Base-by-base conservation (phyloP, 306 rosid genomes). In the Datisca glomerata region DNA sequence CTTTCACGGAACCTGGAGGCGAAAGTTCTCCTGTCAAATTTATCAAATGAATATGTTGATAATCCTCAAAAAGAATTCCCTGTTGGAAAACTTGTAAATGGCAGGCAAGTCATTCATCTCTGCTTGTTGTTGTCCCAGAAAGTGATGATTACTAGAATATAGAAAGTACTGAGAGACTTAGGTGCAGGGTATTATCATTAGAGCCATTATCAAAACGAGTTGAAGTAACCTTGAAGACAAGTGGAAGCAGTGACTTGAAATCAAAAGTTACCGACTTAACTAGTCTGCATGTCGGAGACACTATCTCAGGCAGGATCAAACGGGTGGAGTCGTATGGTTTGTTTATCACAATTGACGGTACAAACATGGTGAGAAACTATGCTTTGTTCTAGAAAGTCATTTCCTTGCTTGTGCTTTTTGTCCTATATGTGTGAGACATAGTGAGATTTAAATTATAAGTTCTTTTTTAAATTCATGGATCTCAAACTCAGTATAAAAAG, bases 1-100 rank as follows among this genome's bases (percentile, higher is more conserved):
- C 83, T 89, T 23, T 84, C 98, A 3, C 73, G 95, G 41, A 73
- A 73, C 43, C 52, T 83, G 65, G 98, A 89, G 52, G 98, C 95
- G 34, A 89, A 47, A 67, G 51, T 89, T 68, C 98, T 77, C 20
- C 42, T 84, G 42, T 84, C 93, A 21, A 89, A 89, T 66, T 53
- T 89, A 41, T 80, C 93, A 0, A 72, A 89, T 51, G 74, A 72
- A 49, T 89, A 42, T 66, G 65, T 89, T 32, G 43, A 67, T 27
- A 68, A 74, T 62, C 95, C 64, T 0, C 86, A 49, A 57, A 74
- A 75, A 43, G 86, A 83, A 27, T 89, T 74, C 52, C 91, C 98
- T 9, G 45, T 75, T 49, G 95, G 98, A 50, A 89, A 72, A 59
- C 95, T 83, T 51, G 72, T 89, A 54, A 55, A 21, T 45, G 97